A percentile compares a stretch with the other conserved stretches of the same genome.
phyloP scores from a whole-genome alignment of 495 filamentous ascomycete genomes.

The Lasiosphaeria ovina region DNA sequence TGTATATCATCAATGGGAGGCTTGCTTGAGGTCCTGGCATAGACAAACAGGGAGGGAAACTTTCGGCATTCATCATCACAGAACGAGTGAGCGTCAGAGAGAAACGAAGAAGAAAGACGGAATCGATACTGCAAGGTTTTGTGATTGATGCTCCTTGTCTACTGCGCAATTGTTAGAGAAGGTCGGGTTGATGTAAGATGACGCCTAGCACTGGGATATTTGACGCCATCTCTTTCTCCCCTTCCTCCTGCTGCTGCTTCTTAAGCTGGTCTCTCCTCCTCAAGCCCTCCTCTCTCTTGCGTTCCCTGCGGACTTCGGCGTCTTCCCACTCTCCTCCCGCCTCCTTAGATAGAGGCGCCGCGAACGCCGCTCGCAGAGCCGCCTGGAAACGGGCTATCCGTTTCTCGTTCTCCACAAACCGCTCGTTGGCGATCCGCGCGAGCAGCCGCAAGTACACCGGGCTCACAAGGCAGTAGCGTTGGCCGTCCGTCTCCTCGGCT shows the following conservation, averaged over 20 bases:
- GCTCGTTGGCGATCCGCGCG: conserved; percentile 66
- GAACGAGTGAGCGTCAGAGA: too few species aligned
- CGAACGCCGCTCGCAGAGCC: conserved; percentile 37
- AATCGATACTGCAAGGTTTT: too few species aligned
- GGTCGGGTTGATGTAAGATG: conserved; percentile 17
- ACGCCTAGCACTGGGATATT: not conserved
- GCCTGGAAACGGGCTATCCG: conserved; percentile 62
- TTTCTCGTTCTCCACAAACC: conserved; percentile 71
- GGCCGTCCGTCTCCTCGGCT: conserved; percentile 39
- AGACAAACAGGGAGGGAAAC: too few species aligned
- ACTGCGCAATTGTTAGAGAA: conserved; percentile 5
- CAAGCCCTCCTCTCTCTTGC: conserved; percentile 63
- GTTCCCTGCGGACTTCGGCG: conserved; percentile 52
- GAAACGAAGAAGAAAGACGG: too few species aligned
- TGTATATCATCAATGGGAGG: too few species aligned
- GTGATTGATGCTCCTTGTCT: too few species aligned
- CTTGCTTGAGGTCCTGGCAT: too few species aligned
- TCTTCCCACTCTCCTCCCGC: conserved; percentile 54
- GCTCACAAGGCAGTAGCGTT: conserved; percentile 44
- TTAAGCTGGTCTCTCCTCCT: conserved; percentile 41
- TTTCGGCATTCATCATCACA: too few species aligned
- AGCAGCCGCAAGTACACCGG: conserved; percentile 62
- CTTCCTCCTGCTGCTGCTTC: conserved; percentile 14
- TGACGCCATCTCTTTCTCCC: conserved; percentile 21
- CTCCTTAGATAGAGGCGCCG: conserved; percentile 12